Evolutionary conservation across 345 rosid species (phyloP).

Genomic region (Boechera retrofracta): DNA sequence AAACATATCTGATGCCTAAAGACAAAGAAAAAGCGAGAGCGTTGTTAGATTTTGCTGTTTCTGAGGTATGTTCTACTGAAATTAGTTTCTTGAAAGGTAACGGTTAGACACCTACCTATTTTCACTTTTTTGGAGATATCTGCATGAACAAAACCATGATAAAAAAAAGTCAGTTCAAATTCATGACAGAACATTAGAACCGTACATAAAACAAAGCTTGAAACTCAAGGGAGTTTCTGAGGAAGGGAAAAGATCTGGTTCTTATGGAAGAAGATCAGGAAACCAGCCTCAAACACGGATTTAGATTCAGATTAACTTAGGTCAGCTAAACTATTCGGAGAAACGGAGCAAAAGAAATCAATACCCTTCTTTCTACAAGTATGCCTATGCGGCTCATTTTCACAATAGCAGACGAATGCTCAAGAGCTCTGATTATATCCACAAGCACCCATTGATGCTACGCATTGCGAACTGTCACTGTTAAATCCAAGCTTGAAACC

Average conservation of each 20-base stretch:
- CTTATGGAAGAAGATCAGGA: neutral
- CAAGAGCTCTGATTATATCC: neutral
- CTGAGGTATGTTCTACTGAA: neutral
- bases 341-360: neutral
- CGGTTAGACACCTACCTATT: no score
- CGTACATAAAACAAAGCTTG: no score
- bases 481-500: slow-evolving; percentile 43
- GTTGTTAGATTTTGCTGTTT: neutral
- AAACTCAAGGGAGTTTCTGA: neutral
- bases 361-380: slow-evolving; percentile 27
- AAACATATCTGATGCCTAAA: slow-evolving; percentile 51
- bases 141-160: no score
- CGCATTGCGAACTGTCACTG: slow-evolving; percentile 12
- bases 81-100: no score
- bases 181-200: no score
- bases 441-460: slow-evolving; percentile 27
- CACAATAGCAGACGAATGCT: slow-evolving; percentile 45
- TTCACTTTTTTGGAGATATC: no score
- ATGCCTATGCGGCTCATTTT: neutral
- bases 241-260: neutral
- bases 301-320: neutral
- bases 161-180: no score
- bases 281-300: neutral
- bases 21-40: neutral
- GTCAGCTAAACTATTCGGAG: neutral